Percentiles rank a stretch among this genome's conserved stretches.
phyloP scores from a whole-genome alignment of 352 stramenopile genomes.

The Phytophthora gonapodyides region DNA sequence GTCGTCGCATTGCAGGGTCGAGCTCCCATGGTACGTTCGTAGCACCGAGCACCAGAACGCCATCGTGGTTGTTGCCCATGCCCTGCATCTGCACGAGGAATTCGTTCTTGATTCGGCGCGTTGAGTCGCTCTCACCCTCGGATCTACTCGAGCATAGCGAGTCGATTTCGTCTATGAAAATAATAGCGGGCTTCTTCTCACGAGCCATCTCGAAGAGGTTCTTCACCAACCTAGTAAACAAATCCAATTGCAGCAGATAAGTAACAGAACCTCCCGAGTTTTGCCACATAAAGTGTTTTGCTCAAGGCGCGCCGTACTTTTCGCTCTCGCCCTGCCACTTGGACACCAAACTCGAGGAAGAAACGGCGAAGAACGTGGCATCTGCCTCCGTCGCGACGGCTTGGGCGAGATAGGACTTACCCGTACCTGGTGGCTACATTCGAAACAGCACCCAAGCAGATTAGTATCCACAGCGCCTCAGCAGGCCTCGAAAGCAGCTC shows the following conservation, averaged over 20 bases:
- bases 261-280: too few species aligned
- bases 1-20: conserved; percentile 95
- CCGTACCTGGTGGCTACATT: conserved; percentile 79
- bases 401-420: conserved; percentile 97
- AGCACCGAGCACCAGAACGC: conserved; percentile 95
- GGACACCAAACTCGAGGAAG: conserved; percentile 96
- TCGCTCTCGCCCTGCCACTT: conserved; percentile 99
- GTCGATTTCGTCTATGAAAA: conserved; percentile 99
- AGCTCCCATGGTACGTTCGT: conserved; percentile 99
- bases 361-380: conserved; percentile 98
- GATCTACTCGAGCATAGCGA: conserved; percentile 93
- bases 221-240: conserved; percentile 89
- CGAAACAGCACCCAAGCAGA: conserved; percentile 8
- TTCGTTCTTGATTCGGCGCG: conserved; percentile 97
- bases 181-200: conserved; percentile 93
- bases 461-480: conserved; percentile 8
- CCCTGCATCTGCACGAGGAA: conserved; percentile 99
- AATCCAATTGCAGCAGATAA: conserved; percentile 1
- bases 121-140: conserved; percentile 96
- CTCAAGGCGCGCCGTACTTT: conserved; percentile 50
- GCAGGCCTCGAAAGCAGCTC: neutral
- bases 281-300: neutral
- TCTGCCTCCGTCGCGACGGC: conserved; percentile 99
- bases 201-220: conserved; percentile 99
- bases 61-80: conserved; percentile 89